Evolutionary conservation across 2,329 filamentous ascomycete species (phyloP), one percentile per base, ranked within the genome.

Genomic region (Xylaria sp.): DNA sequence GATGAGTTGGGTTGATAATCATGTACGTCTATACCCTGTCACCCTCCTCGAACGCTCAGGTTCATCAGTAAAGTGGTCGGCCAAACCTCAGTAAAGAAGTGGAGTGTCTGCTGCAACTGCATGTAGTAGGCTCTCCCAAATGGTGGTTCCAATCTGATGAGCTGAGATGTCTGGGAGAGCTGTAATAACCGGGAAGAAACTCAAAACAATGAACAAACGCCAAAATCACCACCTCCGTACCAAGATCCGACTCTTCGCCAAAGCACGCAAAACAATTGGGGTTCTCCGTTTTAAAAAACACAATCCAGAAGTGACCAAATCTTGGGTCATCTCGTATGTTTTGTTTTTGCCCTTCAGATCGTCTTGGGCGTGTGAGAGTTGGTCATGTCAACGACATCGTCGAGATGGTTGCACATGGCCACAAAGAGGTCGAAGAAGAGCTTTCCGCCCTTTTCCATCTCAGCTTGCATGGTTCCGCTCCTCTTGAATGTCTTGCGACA

Each of bases 361-460:
- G 86, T 87, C 82, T 83, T 86, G 68, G 87, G 86, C 70, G 86
- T 86, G 72, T 85, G 83, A 79, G 86, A 88, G 81, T 90, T 92
- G 88, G 89, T 91, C 82, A 93, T 90, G 80, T 96, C 94, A 83
- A 93, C 91, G 83, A 98, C 90, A 83, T 98, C 94, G 88, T 98
- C 94, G 79, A 98, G 92, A 86, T 97, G 94, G 85, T 97, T 98
- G 87, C 94, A 97, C 91, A 98, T 93, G 78, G 94, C 94, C 80
- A 98, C 94, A 82, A 98, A 98, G 83, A 98, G 86, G 87, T 98
- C 94, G 85, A 98, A 98, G 88, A 96, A 98, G 84, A 98, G 88
- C 87, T 94, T 94, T 84, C 89, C 94, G 81, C 94, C 94, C 82
- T 90, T 90, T 86, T 97, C 93, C 94, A 98, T 98, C 86, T 98